These are phyloP conservation scores for Copromyces sp. DNA, from an alignment of 495 filamentous ascomycete species.

Conservation along the genomic window DNA sequence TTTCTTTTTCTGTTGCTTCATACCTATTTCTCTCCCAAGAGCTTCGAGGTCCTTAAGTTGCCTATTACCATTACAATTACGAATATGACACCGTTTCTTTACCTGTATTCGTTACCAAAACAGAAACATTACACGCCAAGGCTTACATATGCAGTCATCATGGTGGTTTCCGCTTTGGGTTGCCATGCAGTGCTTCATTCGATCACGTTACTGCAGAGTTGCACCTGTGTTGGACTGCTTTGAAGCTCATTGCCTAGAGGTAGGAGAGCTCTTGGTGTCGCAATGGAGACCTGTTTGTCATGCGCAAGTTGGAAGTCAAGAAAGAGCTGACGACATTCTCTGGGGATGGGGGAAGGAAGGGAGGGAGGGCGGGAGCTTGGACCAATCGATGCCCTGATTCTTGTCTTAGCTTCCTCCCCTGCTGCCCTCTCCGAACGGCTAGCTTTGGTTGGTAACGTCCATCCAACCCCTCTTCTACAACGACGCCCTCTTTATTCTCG, in stretches of 20 bases:
- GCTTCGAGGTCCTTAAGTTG: neutral
- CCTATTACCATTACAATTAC: neutral
- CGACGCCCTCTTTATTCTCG: neutral
- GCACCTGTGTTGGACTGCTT: neutral
- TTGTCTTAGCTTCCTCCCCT: neutral
- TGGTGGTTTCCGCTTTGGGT: neutral
- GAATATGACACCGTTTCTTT: neutral
- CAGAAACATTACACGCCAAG: neutral
- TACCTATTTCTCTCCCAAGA: neutral
- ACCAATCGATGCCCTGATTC: neutral
- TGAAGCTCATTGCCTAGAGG: neutral
- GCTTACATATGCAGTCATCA: neutral
- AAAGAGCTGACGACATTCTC: neutral
- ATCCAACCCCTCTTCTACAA: neutral
- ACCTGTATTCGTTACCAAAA: neutral
- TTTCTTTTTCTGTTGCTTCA: neutral
- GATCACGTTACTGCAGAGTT: neutral
- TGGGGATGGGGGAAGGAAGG: neutral
- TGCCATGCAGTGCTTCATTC: neutral
- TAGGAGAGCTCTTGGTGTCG: neutral
- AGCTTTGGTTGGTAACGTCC: neutral
- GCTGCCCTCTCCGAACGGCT: neutral
- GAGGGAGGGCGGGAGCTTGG: neutral
- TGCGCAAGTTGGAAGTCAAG: neutral
- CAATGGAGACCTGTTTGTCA: neutral